phyloP scores from a whole-genome alignment of 129 eudicot species.

The Tagetes erecta region DNA sequence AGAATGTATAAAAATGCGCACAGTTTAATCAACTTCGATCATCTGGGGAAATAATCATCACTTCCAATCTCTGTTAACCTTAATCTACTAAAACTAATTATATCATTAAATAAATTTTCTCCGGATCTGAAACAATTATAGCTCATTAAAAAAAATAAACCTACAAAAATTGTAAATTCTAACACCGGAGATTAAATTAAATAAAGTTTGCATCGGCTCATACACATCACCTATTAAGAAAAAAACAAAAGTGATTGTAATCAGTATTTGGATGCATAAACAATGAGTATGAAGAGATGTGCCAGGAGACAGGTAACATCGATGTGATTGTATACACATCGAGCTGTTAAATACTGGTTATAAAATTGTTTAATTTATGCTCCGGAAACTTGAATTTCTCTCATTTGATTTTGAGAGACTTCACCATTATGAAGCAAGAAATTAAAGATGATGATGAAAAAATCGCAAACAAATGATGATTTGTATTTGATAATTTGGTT shows the following conservation, averaged over 20 bases:
- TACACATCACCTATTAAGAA: conserved; percentile 14
- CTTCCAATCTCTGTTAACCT: background rate
- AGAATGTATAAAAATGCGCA: conserved; percentile 22
- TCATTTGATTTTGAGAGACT: conserved; percentile 28
- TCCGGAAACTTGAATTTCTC: conserved; percentile 42
- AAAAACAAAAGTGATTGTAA: conserved; percentile 3
- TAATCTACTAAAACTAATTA: background rate
- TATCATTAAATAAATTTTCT: background rate
- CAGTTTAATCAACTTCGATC: conserved; percentile 40
- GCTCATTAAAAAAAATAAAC: background rate
- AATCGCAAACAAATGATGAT: no score
- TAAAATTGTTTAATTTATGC: conserved; percentile 25
- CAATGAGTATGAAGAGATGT: background rate
- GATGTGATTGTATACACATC: conserved; percentile 25
- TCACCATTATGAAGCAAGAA: conserved; percentile 42
- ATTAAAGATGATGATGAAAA: no score
- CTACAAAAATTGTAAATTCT: background rate
- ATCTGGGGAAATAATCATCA: conserved; percentile 48
- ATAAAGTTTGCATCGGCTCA: conserved; percentile 26
- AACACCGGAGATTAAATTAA: background rate
- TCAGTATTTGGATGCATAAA: conserved; percentile 24
- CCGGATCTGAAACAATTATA: background rate
- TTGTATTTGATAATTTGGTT: no score
- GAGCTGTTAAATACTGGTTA: conserved; percentile 39
- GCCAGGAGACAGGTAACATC: conserved; percentile 41